Conservation (phyloP, 1,284 basidiomycete genomes). For the Pseudozyma hubeiensis region DNA sequence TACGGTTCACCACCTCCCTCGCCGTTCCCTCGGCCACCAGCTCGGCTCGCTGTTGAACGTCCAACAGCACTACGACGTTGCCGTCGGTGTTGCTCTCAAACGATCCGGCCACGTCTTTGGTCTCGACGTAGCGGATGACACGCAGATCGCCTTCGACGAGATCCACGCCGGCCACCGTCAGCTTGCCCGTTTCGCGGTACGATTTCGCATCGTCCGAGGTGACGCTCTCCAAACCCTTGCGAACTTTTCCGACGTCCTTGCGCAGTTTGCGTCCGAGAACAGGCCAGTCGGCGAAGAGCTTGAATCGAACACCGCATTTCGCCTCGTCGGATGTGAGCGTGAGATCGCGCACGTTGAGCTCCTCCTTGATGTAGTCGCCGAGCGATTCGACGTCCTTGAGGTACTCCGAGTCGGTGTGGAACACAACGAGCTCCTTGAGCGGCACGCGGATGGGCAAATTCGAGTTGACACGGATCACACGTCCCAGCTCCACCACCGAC, state of each 20-base stretch:
- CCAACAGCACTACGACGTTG: slow-evolving; percentile 92
- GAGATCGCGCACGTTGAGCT: slow-evolving; percentile 93
- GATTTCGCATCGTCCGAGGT: slow-evolving; percentile 85
- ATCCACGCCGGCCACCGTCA: slow-evolving; percentile 88
- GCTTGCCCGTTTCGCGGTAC: slow-evolving; percentile 81
- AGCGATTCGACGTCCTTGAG: slow-evolving; percentile 87
- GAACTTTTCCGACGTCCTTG: slow-evolving; percentile 90
- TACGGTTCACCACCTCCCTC: slow-evolving; percentile 89
- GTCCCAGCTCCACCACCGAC: slow-evolving; percentile 89
- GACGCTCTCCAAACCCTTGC: slow-evolving; percentile 84
- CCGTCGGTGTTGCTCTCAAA: slow-evolving; percentile 91
- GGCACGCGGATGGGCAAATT: slow-evolving; percentile 80
- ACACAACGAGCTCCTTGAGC: slow-evolving; percentile 90
- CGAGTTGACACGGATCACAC: slow-evolving; percentile 88
- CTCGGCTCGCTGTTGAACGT: slow-evolving; percentile 86
- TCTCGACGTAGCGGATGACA: slow-evolving; percentile 89
- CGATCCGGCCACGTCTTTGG: slow-evolving; percentile 70
- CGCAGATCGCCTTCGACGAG: slow-evolving; percentile 89
- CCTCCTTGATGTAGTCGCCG: slow-evolving; percentile 89
- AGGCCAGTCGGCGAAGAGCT: slow-evolving; percentile 93
- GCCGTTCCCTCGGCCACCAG: slow-evolving; percentile 88
- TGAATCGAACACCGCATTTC: slow-evolving; percentile 88
- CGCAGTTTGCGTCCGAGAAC: slow-evolving; percentile 92
- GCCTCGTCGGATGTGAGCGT: slow-evolving; percentile 89
- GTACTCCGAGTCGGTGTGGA: slow-evolving; percentile 88